These are phyloP conservation scores for Komagataella ulmi DNA, from an alignment of 805 yeast species.

Conservation along the genomic window DNA sequence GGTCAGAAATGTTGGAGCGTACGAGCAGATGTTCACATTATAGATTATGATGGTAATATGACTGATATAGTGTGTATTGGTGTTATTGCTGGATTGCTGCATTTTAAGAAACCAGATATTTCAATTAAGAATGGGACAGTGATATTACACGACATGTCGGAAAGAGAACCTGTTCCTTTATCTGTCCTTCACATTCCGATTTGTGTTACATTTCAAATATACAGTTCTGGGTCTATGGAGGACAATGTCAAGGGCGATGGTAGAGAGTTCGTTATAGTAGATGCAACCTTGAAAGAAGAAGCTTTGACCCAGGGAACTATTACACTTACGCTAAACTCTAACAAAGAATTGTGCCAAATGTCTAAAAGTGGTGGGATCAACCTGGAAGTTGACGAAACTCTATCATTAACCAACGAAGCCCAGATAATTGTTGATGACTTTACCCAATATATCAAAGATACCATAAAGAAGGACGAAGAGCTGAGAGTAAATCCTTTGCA, in stretches of 20 bases:
- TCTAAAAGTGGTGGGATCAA: constrained; percentile 85
- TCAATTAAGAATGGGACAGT: constrained; percentile 54
- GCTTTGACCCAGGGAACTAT: constrained; percentile 61
- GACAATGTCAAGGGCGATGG: constrained; percentile 61
- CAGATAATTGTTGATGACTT: constrained; percentile 44
- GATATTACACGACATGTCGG: constrained; percentile 56
- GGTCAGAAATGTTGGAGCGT: constrained; percentile 88
- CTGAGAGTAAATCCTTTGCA: constrained; percentile 8
- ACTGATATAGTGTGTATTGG: constrained; percentile 87
- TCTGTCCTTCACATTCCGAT: constrained; percentile 83
- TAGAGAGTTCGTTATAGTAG: constrained; percentile 52
- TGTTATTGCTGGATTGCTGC: constrained; percentile 74
- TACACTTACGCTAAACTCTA: constrained; percentile 79
- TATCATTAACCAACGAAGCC: constrained; percentile 61
- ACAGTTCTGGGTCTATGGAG: constrained; percentile 51
- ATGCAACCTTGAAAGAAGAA: constrained; percentile 72
- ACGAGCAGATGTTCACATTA: constrained; percentile 79
- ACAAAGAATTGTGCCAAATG: constrained; percentile 83
- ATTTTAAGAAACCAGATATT: constrained; percentile 75
- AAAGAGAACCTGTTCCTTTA: constrained; percentile 78
- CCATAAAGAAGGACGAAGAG: constrained; percentile 39
- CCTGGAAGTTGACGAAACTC: constrained; percentile 54
- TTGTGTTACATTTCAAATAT: constrained; percentile 81
- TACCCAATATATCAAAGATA: constrained; percentile 48
- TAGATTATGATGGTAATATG: constrained; percentile 87